Evolutionary conservation across 352 stramenopile species (phyloP), one percentile per base, ranked within the genome.

Genomic region (Phytophthora agathidicida): DNA sequence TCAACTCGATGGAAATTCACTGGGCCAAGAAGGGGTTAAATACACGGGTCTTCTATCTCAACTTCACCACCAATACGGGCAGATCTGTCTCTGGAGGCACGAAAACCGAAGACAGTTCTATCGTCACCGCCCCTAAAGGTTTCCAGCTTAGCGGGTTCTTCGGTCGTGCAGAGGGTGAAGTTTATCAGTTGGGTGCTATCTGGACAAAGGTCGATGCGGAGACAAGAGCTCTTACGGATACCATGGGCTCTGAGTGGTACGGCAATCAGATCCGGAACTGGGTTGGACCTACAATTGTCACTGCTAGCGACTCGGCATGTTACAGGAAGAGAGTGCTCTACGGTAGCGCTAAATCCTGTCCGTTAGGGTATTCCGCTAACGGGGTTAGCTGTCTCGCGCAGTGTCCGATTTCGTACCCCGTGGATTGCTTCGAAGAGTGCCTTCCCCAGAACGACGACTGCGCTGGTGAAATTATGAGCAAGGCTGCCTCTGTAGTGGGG

Each of bases 381-480:
- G 38, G 53, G 6, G 17, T 60, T 1, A 71, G 48, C 28, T 74
- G 65, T 33, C 36, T 71, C 6, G 60, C 68, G 22, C 59, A 84
- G 43, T 88, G 78, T 55, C 78, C 78, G 4, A 42, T 89, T 20
- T 65, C 83, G 36, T 89, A 89, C 49, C 79, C 79, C 0, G 79
- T 89, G 5, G 58, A 73, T 19, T 89, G 80, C 30, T 75, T 58
- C 32, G 70, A 73, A 57, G 75, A 89, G 52, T 89, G 80, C 31
- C 61, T 89, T 33, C 79, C 71, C 2, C 74, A 86, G 42, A 89
- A 83, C 49, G 65, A 74, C 36, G 44, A 74, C 30, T 74, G 65
- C 24, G 5, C n/a, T 7, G 48, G 37, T 1, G 65, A 71, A 20
- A 22, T 88, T 26, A 22, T 84, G 7, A 51, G 36, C 11, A 83